Conservation (phyloP, 768 basidiomycete genomes). For the Pleurotus djamor region DNA sequence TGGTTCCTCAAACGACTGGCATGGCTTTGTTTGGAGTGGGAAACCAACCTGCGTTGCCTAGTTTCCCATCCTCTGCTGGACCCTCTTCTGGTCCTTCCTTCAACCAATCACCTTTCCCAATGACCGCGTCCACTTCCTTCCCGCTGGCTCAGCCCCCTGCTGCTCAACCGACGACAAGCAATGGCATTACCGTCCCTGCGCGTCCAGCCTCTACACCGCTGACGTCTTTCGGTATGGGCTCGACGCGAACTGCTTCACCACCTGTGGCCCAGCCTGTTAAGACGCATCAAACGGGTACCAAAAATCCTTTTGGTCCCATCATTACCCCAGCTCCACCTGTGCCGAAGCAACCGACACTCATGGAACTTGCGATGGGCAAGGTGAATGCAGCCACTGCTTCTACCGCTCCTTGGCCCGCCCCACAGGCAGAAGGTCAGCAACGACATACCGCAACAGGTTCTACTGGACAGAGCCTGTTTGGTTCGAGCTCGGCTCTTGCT, state of each 20-base stretch:
- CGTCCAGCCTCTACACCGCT: slow-evolving; percentile 78
- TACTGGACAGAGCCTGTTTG: slow-evolving; percentile 27
- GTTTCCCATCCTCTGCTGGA: not conserved
- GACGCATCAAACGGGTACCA: slow-evolving; percentile 90
- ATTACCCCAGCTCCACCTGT: slow-evolving; percentile 60
- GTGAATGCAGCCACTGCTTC: slow-evolving; percentile 14
- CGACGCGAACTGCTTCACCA: slow-evolving; percentile 30
- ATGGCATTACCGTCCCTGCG: slow-evolving; percentile 34
- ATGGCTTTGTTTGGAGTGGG: slow-evolving; percentile 41
- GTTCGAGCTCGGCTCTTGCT: slow-evolving; percentile 37
- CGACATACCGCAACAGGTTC: slow-evolving; percentile 15
- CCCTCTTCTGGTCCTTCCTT: not conserved
- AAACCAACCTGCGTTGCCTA: slow-evolving; percentile 14
- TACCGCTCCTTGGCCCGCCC: slow-evolving; percentile 15
- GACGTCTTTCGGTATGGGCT: slow-evolving; percentile 30
- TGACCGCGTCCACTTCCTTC: slow-evolving; percentile 17
- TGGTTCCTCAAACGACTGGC: slow-evolving; percentile 64
- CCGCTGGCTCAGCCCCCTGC: slow-evolving; percentile 19
- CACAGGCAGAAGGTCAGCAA: slow-evolving; percentile 21
- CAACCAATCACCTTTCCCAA: slow-evolving; percentile 15
- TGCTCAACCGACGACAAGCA: slow-evolving; percentile 11
- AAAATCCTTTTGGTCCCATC: slow-evolving; percentile 91
- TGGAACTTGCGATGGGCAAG: slow-evolving; percentile 67
- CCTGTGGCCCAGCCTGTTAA: slow-evolving; percentile 63
- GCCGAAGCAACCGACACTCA: slow-evolving; percentile 77